These are phyloP conservation scores for Nemania abortiva DNA, from an alignment of 2,329 filamentous ascomycete genomes.

Conservation along the genomic window DNA sequence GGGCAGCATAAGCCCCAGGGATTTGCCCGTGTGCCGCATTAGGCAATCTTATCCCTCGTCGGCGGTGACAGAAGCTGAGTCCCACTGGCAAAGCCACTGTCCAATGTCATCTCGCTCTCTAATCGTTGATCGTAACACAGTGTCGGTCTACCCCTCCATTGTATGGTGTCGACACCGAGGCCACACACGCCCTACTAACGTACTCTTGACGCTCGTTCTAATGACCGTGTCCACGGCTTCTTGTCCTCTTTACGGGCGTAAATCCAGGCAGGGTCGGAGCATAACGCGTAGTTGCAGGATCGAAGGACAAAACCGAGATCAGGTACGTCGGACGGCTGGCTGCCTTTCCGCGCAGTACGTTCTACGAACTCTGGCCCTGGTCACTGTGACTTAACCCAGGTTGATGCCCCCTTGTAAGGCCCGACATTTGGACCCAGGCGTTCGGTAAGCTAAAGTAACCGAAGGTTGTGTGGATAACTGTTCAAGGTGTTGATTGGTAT, in stretches of 20 bases:
- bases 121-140: constrained; percentile 20
- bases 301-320: constrained; percentile 52
- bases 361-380: constrained; percentile 39
- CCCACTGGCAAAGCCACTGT: constrained; percentile 18
- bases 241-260: constrained; percentile 50
- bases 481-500: constrained; percentile 24
- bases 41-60: constrained; percentile 17
- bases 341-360: constrained; percentile 45
- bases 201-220: constrained; percentile 1
- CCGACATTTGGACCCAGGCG: constrained; percentile 37
- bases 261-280: constrained; percentile 45
- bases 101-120: constrained; percentile 14
- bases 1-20: constrained; percentile 4
- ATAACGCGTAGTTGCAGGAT: constrained; percentile 53
- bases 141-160: constrained; percentile 24
- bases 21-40: constrained; percentile 19
- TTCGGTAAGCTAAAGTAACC: constrained; percentile 35
- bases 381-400: constrained; percentile 24
- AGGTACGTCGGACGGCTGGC: constrained; percentile 51
- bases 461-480: constrained; percentile 26
- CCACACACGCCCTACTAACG: constrained; percentile 29
- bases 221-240: constrained; percentile 15
- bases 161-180: constrained; percentile 35
- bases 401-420: constrained; percentile 24
- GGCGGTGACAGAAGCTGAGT: constrained; percentile 26